Conservation (phyloP, 2,329 filamentous ascomycete species). For the Apiospora malaysiana region DNA sequence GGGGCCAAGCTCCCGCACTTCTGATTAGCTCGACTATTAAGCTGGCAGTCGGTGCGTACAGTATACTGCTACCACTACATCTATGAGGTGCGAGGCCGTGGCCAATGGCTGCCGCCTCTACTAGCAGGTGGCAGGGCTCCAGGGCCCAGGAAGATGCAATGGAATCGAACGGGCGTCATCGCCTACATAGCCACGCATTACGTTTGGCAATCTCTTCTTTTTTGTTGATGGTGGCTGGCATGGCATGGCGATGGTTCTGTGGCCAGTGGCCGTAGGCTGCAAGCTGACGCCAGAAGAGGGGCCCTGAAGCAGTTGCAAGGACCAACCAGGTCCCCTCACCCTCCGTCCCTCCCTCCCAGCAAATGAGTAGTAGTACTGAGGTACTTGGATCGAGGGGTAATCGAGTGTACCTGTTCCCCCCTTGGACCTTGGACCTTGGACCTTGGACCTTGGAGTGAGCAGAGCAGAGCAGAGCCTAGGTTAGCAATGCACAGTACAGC, state of each 20-base stretch:
- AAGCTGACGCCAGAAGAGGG: slow-evolving; percentile 16
- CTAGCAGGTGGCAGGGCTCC: no score
- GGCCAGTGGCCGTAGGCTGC: background rate
- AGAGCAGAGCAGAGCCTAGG: background rate
- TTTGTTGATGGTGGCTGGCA: background rate
- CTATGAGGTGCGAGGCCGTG: no score
- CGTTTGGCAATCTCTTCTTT: background rate
- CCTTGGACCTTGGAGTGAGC: background rate
- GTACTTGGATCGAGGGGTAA: slow-evolving; percentile 4
- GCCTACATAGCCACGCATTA: background rate
- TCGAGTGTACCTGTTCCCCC: background rate
- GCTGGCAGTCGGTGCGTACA: slow-evolving; percentile 6
- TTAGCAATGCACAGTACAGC: background rate
- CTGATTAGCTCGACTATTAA: slow-evolving; percentile 5
- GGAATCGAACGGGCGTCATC: background rate
- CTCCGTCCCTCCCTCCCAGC: background rate
- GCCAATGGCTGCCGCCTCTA: no score
- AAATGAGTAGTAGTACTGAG: background rate
- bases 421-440: no score
- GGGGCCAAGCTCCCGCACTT: background rate
- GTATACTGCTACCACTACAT: no score
- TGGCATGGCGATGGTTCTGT: background rate
- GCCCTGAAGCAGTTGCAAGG: slow-evolving; percentile 1
- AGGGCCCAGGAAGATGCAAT: background rate
- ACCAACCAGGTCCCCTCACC: background rate